A percentile compares a stretch with the other conserved stretches of the same genome.
phyloP scores from a whole-genome alignment of 371 early-diverging fungal species.

The Apophysomyces sp. region DNA sequence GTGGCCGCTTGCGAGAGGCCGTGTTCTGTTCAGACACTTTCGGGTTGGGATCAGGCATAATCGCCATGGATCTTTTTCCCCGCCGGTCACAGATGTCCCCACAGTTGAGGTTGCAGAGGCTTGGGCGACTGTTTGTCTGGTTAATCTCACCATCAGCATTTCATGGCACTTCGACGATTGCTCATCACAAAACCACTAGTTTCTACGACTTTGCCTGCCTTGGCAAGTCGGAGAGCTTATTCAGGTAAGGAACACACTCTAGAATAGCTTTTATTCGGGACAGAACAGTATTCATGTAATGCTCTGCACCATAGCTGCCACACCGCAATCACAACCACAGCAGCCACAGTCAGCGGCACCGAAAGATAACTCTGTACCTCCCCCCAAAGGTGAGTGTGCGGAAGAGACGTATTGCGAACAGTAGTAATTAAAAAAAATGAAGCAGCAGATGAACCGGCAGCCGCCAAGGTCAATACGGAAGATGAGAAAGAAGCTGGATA shows the following conservation, averaged over 20 bases:
- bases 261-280: background rate
- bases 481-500: constrained; percentile 12
- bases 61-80: background rate
- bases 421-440: background rate
- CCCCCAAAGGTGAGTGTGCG: background rate
- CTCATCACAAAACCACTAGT: background rate
- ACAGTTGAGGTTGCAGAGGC: background rate
- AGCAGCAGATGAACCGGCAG: background rate
- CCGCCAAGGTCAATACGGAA: background rate
- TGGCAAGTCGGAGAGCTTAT: background rate
- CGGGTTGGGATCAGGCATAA: background rate
- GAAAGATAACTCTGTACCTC: background rate
- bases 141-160: background rate
- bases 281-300: background rate
- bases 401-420: background rate
- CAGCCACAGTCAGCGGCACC: background rate
- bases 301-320: background rate
- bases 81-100: background rate
- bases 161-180: background rate
- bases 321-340: background rate
- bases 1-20: background rate
- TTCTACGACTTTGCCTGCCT: background rate
- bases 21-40: background rate
- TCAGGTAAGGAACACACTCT: background rate
- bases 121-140: background rate